Conservation (phyloP, 1,284 basidiomycete species). For the Fomitiporia mediterranea region DNA sequence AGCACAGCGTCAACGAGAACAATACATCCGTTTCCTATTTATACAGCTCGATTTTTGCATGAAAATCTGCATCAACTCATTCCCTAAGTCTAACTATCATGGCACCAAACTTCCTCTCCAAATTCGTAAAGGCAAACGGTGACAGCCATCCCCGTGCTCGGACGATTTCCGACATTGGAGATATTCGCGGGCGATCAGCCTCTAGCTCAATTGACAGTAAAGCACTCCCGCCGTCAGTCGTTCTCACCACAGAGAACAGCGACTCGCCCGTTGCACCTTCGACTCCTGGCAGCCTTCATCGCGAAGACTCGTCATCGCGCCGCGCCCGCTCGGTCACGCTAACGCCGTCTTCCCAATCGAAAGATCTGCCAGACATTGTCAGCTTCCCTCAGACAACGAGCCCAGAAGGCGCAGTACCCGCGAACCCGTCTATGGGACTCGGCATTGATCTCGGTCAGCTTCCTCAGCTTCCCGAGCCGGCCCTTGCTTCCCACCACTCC, state of each 20-base stretch:
- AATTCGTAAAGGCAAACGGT: constrained; percentile 30
- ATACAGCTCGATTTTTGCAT: too few species aligned
- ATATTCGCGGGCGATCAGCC: constrained; percentile 21
- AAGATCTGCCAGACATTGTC: not conserved
- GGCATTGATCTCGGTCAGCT: constrained; percentile 16
- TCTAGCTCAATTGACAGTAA: not conserved
- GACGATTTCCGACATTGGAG: constrained; percentile 19
- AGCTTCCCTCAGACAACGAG: constrained; percentile 12
- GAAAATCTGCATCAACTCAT: too few species aligned
- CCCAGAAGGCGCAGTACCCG: constrained; percentile 4
- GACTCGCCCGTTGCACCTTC: constrained; percentile 16
- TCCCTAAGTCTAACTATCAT: too few species aligned
- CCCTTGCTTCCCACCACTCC: constrained; percentile 5
- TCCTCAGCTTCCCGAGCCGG: constrained; percentile 1
- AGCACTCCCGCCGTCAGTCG: constrained; percentile 11
- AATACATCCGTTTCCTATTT: too few species aligned
- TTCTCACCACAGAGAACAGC: constrained; percentile 20
- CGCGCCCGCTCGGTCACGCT: constrained; percentile 13
- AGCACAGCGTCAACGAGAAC: too few species aligned
- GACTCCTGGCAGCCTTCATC: constrained; percentile 22
- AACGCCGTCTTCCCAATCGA: constrained; percentile 9
- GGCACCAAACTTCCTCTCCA: constrained; percentile 33
- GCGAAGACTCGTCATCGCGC: constrained; percentile 17
- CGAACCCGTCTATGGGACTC: constrained; percentile 3
- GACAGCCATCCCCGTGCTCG: constrained; percentile 18